Conservation (phyloP, 208 protist species). For the Trichomonas vaginalis region DNA sequence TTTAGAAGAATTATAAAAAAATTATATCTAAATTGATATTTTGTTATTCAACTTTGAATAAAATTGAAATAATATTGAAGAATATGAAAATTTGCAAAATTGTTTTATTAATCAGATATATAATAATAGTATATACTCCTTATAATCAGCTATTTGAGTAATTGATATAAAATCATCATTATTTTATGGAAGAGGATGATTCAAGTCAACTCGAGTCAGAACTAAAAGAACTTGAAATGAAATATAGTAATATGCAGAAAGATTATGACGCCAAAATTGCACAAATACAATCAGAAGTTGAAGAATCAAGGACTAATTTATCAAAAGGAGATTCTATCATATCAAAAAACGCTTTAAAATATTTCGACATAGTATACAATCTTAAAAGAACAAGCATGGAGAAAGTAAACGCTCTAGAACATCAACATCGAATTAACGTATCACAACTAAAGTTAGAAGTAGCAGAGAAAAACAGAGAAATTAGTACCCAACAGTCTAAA, state of each 20-base stretch:
- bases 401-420: neutral
- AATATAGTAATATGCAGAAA: neutral
- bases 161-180: too few species aligned
- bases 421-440: neutral
- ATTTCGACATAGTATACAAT: neutral
- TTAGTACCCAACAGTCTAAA: neutral
- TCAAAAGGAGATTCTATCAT: neutral
- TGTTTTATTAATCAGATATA: too few species aligned
- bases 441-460: neutral
- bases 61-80: too few species aligned
- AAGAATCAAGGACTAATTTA: neutral
- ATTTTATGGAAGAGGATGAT: neutral
- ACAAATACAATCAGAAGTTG: neutral
- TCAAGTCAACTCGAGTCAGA: neutral
- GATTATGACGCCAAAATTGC: neutral
- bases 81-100: too few species aligned
- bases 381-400: neutral
- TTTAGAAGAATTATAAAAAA: too few species aligned
- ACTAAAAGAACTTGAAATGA: neutral
- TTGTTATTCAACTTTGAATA: too few species aligned
- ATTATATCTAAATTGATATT: too few species aligned
- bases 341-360: neutral
- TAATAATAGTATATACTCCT: too few species aligned
- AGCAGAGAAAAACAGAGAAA: neutral
- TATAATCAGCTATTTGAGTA: too few species aligned